A percentile compares a stretch with the other conserved stretches of the same genome.
These are phyloP conservation scores for Beta lomatogona DNA, from an alignment of 179 eudicot species.

Conservation along the genomic window DNA sequence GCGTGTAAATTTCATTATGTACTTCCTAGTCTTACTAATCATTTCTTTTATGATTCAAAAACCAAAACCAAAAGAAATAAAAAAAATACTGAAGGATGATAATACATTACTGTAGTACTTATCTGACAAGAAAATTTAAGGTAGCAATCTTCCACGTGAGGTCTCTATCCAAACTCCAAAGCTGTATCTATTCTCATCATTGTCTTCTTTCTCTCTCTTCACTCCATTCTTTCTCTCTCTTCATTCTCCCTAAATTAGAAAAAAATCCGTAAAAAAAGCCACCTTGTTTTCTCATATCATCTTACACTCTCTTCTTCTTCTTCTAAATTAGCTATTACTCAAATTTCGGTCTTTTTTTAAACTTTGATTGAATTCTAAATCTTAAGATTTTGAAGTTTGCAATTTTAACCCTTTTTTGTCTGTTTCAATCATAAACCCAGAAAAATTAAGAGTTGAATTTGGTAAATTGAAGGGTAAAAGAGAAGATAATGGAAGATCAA, in stretches of 20 bases:
- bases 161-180: not conserved
- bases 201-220: not conserved
- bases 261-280: not conserved
- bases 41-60: too few species aligned
- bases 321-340: too few species aligned
- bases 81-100: not conserved
- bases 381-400: not conserved
- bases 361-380: not conserved
- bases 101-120: not conserved
- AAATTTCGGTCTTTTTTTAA: not conserved
- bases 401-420: constrained; percentile 6
- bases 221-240: not conserved
- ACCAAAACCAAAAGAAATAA: too few species aligned
- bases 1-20: too few species aligned
- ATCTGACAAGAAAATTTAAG: constrained; percentile 22
- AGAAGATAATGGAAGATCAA: constrained; percentile 34
- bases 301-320: not conserved
- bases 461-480: too few species aligned
- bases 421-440: not conserved
- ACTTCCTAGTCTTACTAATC: too few species aligned
- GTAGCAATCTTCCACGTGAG: constrained; percentile 23
- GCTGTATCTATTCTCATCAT: not conserved
- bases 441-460: not conserved
- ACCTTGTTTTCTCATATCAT: not conserved
- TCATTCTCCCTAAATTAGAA: not conserved